phyloP scores from a whole-genome alignment of 768 basidiomycete species.

The Tylopilus intermedius region DNA sequence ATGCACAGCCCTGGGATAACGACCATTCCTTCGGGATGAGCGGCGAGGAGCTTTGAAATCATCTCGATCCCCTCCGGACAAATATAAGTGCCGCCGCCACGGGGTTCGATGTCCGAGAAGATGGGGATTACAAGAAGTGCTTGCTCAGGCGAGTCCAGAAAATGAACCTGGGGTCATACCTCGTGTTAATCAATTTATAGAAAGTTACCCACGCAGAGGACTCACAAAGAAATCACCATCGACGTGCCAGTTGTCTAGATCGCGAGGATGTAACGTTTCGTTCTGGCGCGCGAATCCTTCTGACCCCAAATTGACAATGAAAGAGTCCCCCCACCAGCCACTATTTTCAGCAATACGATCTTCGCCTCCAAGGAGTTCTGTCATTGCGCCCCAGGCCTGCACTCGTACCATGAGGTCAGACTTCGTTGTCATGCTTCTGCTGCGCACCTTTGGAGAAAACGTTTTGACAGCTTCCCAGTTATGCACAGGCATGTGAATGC shows the following conservation, averaged over 20 bases:
- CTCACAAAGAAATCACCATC: slow-evolving; percentile 8
- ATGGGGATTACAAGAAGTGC: background rate
- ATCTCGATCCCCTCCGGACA: background rate
- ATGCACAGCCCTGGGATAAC: background rate
- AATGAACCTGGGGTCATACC: background rate
- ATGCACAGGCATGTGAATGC: slow-evolving; percentile 55
- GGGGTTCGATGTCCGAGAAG: background rate
- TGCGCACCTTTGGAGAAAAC: slow-evolving; percentile 48
- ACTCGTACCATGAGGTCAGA: background rate
- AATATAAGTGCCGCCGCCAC: background rate
- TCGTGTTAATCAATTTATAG: background rate
- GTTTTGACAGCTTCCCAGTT: slow-evolving; percentile 29
- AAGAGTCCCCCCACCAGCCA: slow-evolving; percentile 1
- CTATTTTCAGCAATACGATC: slow-evolving; percentile 1
- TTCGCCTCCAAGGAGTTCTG: slow-evolving; percentile 7
- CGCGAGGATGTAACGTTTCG: background rate
- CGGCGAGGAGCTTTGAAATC: slow-evolving; percentile 1
- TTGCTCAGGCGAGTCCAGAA: slow-evolving; percentile 13
- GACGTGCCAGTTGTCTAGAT: background rate
- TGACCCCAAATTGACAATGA: slow-evolving; percentile 1
- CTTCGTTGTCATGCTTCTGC: background rate
- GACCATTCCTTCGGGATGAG: slow-evolving; percentile 3
- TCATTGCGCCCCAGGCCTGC: slow-evolving; percentile 3
- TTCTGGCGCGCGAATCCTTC: slow-evolving; percentile 4
- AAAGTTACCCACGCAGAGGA: background rate